A percentile compares a stretch with the other conserved stretches of the same genome.
Evolutionary conservation across 345 rosid genomes (phyloP).

Genomic region (Reutealis trisperma): DNA sequence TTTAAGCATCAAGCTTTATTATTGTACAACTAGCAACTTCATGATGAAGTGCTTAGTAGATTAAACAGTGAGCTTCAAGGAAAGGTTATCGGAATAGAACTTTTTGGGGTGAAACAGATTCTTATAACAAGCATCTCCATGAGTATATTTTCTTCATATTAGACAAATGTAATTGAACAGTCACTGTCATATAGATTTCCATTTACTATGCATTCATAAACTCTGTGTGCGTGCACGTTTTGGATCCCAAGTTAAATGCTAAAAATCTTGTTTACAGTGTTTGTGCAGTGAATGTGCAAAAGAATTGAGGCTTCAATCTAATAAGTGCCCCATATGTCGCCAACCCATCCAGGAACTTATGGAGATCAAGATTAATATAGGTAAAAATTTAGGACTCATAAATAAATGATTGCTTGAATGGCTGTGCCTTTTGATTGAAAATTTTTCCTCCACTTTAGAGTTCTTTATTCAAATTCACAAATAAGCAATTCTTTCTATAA

Average conservation of each 20-base stretch:
- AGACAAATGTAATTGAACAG: no score
- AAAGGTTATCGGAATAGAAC: background rate
- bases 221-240: background rate
- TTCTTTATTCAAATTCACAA: background rate
- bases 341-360: constrained; percentile 37
- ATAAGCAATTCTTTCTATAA: background rate
- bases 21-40: background rate
- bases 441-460: background rate
- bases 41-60: background rate
- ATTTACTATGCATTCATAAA: no score
- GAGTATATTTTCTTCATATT: no score
- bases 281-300: constrained; percentile 41
- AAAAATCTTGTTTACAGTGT: constrained; percentile 26
- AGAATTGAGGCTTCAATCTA: constrained; percentile 29
- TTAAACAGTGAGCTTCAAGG: background rate
- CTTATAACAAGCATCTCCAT: no score
- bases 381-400: constrained; percentile 8
- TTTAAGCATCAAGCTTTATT: background rate
- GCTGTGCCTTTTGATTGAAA: background rate
- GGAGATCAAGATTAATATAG: constrained; percentile 34
- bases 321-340: constrained; percentile 40
- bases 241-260: background rate
- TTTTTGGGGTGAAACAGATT: no score
- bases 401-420: background rate
- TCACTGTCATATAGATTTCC: background rate